Evolutionary conservation across 495 filamentous ascomycete species (phyloP).

Genomic region (Neurospora sp.): DNA sequence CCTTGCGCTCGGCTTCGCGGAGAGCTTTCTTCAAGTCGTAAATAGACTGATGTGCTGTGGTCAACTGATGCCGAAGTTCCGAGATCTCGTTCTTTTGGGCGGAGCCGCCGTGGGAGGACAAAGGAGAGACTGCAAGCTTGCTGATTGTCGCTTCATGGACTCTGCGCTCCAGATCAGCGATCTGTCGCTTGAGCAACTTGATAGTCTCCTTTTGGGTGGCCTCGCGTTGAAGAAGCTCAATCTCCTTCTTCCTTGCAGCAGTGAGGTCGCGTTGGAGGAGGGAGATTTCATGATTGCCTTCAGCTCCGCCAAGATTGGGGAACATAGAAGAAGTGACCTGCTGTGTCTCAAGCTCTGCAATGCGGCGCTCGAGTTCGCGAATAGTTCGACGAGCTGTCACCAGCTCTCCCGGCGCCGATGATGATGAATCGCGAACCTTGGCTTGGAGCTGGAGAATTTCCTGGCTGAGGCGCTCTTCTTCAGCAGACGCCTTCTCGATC

Average conservation of each 20-base stretch:
- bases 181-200: slow-evolving; percentile 37
- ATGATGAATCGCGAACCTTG: slow-evolving; percentile 27
- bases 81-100: slow-evolving; percentile 53
- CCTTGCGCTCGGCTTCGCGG: slow-evolving; percentile 54
- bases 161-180: slow-evolving; percentile 39
- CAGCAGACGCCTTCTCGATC: slow-evolving; percentile 44
- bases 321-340: slow-evolving; percentile 34
- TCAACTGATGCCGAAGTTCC: slow-evolving; percentile 52
- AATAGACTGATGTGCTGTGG: slow-evolving; percentile 49
- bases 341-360: slow-evolving; percentile 48
- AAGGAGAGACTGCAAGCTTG: slow-evolving; percentile 21
- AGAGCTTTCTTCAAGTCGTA: slow-evolving; percentile 44
- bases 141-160: slow-evolving; percentile 34
- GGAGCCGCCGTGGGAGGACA: slow-evolving; percentile 29
- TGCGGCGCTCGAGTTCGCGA: slow-evolving; percentile 48
- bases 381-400: slow-evolving; percentile 38
- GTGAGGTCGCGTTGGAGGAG: slow-evolving; percentile 51
- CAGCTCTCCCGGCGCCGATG: slow-evolving; percentile 39
- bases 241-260: slow-evolving; percentile 53
- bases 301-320: slow-evolving; percentile 43
- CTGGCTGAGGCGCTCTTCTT: slow-evolving; percentile 46
- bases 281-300: slow-evolving; percentile 46
- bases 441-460: slow-evolving; percentile 50
- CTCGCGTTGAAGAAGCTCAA: slow-evolving; percentile 52
- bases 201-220: slow-evolving; percentile 46